Base-by-base conservation (phyloP, 2,329 filamentous ascomycete genomes). In the Aspergillus ibericus region DNA sequence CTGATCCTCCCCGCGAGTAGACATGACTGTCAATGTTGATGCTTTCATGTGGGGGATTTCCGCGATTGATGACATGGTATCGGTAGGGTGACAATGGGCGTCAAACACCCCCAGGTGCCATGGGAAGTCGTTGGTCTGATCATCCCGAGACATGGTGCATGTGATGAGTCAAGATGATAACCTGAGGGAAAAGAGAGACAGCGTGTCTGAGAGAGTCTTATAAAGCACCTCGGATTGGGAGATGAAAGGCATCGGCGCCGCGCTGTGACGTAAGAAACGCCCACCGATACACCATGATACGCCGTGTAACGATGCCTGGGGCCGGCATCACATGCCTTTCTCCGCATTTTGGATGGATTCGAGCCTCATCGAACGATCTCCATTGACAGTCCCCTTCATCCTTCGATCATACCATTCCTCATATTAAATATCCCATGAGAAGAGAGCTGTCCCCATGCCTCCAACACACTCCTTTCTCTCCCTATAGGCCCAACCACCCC, bases 31-130 rank as follows among this genome's bases (percentile, higher is more conserved):
- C 13, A 88, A 75, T 2, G 81, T 78, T 42, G 77, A 79, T 1
- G 84, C 80, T 65, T 81, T 82, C 85, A 88, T 88, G 16, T 69
- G 66, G 7, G 81, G 76, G 49, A 88, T 85, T 15, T 76, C 73
- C 20, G 78, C 66, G 56, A 87, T 77, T 35, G 80, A 84, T 22
- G 82, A 75, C 76, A 87, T 82, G 9, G 84, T 87, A 69, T 88
- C 86, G 46, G 86, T 88, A 7, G 86, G 86, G 68, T 88, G 86
- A 64, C 86, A 88, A 70, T 88, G 86, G 29, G 85, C 85, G 68
- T 88, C 86, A 63, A 81, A 86, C 48, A 88, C 78, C 18, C 85
- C 85, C 27, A 88, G 66, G 42, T 85, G 77, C 85, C 85, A 88
- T n/a, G 85, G 85, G 20, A 88, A 85, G 2, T 59, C 55, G 22